A percentile compares a stretch with the other conserved stretches of the same genome.
phyloP scores from a whole-genome alignment of 1,284 basidiomycete genomes.

The Cryptococcus floricola region DNA sequence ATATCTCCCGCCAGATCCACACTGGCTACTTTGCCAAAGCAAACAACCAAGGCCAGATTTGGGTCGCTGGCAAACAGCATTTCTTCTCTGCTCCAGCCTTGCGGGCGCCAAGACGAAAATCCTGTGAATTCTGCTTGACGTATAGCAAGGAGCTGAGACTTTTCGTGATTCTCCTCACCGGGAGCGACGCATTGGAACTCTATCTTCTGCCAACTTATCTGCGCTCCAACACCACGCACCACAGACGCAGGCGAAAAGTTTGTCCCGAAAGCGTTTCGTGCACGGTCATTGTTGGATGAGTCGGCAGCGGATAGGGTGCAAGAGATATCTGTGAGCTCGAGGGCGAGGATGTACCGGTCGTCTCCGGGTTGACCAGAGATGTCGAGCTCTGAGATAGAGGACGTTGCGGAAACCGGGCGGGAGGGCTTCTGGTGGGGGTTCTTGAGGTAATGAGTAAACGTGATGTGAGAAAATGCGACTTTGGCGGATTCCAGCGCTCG shows the following conservation, averaged over 20 bases:
- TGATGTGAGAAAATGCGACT: conserved; percentile 21
- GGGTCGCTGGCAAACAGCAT: conserved; percentile 39
- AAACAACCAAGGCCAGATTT: conserved; percentile 36
- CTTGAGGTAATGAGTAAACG: conserved; percentile 25
- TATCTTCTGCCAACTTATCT: conserved; percentile 28
- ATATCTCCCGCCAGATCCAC: conserved; percentile 37
- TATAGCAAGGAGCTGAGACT: conserved; percentile 32
- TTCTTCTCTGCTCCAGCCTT: conserved; percentile 34
- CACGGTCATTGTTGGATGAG: conserved; percentile 33
- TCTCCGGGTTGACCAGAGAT: conserved; percentile 1
- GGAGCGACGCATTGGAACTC: conserved; percentile 34
- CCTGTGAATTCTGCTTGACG: conserved; percentile 34
- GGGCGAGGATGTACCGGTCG: conserved; percentile 26
- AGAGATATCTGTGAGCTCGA: conserved; percentile 25
- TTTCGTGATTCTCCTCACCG: conserved; percentile 24
- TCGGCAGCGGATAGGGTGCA: conserved; percentile 31
- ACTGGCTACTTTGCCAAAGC: conserved; percentile 25
- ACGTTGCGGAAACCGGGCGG: conserved; percentile 12
- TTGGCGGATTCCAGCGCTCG: conserved; percentile 35
- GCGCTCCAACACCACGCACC: conserved; percentile 32
- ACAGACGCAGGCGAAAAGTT: conserved; percentile 26
- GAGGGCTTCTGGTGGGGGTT: not conserved
- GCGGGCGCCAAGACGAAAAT: conserved; percentile 39
- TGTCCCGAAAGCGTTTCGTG: conserved; percentile 38
- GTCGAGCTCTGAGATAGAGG: not conserved